Percentiles rank a stretch among this genome's conserved stretches.
Evolutionary conservation across 1,139 yeast species (phyloP).

Genomic region (Protomyces inundatus): DNA sequence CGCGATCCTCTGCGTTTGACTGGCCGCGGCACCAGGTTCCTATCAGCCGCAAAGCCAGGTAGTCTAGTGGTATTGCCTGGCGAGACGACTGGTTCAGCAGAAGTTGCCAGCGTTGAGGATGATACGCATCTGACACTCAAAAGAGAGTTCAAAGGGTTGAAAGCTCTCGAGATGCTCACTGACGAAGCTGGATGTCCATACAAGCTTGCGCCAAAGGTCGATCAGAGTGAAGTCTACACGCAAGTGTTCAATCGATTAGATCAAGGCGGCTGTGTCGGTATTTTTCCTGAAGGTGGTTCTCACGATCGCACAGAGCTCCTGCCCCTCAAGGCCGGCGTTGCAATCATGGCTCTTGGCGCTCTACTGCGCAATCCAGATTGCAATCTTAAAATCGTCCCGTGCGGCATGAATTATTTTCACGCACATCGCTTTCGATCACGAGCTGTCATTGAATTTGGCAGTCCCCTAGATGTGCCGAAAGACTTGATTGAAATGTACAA

Average conservation of each 20-base stretch:
- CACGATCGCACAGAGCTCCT: conserved; percentile 88
- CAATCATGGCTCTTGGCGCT: conserved; percentile 95
- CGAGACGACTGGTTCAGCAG: conserved; percentile 65
- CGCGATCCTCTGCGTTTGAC: conserved; percentile 47
- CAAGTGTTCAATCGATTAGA: conserved; percentile 77
- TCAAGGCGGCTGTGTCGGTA: conserved; percentile 80
- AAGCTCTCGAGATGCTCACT: conserved; percentile 40
- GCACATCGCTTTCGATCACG: conserved; percentile 91
- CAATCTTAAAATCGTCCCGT: conserved; percentile 81
- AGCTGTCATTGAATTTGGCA: conserved; percentile 91
- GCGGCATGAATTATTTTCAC: conserved; percentile 96
- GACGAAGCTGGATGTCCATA: conserved; percentile 52
- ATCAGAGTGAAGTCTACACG: conserved; percentile 76
- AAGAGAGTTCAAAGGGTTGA: conserved; percentile 62
- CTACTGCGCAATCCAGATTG: conserved; percentile 62
- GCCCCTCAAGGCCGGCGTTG: conserved; percentile 95
- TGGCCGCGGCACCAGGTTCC: conserved; percentile 68
- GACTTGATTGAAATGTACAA: conserved; percentile 62
- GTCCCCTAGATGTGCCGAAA: conserved; percentile 66
- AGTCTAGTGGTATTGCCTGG: conserved; percentile 76
- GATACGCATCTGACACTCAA: conserved; percentile 69
- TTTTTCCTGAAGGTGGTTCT: conserved; percentile 96
- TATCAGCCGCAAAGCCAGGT: conserved; percentile 56
- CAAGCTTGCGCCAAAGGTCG: conserved; percentile 74
- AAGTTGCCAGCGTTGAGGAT: conserved; percentile 60